Base-by-base conservation (phyloP, 2,329 filamentous ascomycete species). In the Paraconiothyrium sp. region DNA sequence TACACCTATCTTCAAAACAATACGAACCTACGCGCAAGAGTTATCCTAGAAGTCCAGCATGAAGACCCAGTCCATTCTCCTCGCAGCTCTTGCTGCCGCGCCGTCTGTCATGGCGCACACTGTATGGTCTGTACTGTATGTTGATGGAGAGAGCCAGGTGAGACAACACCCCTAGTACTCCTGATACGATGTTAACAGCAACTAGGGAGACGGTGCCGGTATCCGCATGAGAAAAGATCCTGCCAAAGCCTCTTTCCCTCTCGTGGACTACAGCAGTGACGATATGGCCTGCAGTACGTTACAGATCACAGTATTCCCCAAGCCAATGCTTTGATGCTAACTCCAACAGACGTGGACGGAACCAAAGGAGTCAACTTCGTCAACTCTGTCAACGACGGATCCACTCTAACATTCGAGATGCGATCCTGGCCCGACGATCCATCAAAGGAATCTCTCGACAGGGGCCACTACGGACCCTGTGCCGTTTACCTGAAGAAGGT, bases 401-500 rank as follows among this genome's bases (percentile, higher is more conserved):
- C 85, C 32, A 85, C 83, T 22, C 78, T 92, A 59, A 89, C 87
- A 14, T 90, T 93, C 70, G 84, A 90, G 72, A 92, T 88, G 80
- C 88, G 89, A 61, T 78, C 83, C 59, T 88, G 83, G 77, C 83
- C 90, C 49, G 83, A 89, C 72, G 84, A 83, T 48, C 77, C 82
- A 30, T 72, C 82, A 37, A 82, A 85, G 3, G 85, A 86, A 24
- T 79, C 83, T 60, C 84, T 93, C 60, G 89, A 90, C 72, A 71
- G 73, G 13, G 85, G 84, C 37, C 89, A 90, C 77, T 84, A 87
- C 74, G 91, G 91, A 0, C 89, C 91, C 52, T 92, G 90, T 71
- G 85, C 90, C 32, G 85, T 93, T 27, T 93, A 93, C 77, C 82
- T 92, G 79, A 93, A 93, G 81, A 86, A 87, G 70, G 85, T 92